Evolutionary conservation across 2,329 filamentous ascomycete species (phyloP), one percentile per base, ranked within the genome.

Genomic region (Colletotrichum simmondsii): DNA sequence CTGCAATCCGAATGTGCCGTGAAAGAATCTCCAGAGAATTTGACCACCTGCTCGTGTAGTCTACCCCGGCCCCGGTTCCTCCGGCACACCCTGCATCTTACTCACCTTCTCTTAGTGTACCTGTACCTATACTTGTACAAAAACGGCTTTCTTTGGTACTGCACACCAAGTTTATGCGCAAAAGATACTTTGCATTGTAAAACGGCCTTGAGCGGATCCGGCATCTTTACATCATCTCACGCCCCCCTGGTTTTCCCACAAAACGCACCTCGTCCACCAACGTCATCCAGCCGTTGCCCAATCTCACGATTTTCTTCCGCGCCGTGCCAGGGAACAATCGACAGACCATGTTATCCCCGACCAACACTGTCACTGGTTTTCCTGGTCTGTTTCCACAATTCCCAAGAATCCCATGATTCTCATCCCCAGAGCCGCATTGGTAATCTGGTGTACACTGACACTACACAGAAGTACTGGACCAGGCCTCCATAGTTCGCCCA

Each of bases 171-270:
- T 16, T 54, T 4, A 14, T n/a, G 61, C 16, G 28, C 60, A 53
- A 61, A 54, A 64, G 49, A 22, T 56, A 65, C 49, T 28, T 6
- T 6, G 10, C 49, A 7, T 26, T 26, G 49, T 19, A 26, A n/a
- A 30, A 64, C 58, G 54, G n/a, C 54, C 37, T 53, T 12, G 30
- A n/a, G 49, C 60, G 22, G 28, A 42, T 52, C 69, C 28, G 30
- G 53, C 65, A 42, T 37, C 5, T 57, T 73, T 71, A 71, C 71
- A 73, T 73, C 71, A 71, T 73, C 66, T 22, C 54, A 57, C 66
- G 11, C 58, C 65, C 53, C 30, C 24, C 52, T 14, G 58, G 32
- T 12, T 54, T 59, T 58, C 60, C 22, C 42, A 42, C 37, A 5
- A 63, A 42, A 59, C 56, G 60, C 70, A 65, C 63, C 22, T 26